Evolutionary conservation across 2,329 filamentous ascomycete species (phyloP), one percentile per base, ranked within the genome.

Genomic region (Tolypocladium tundrense): DNA sequence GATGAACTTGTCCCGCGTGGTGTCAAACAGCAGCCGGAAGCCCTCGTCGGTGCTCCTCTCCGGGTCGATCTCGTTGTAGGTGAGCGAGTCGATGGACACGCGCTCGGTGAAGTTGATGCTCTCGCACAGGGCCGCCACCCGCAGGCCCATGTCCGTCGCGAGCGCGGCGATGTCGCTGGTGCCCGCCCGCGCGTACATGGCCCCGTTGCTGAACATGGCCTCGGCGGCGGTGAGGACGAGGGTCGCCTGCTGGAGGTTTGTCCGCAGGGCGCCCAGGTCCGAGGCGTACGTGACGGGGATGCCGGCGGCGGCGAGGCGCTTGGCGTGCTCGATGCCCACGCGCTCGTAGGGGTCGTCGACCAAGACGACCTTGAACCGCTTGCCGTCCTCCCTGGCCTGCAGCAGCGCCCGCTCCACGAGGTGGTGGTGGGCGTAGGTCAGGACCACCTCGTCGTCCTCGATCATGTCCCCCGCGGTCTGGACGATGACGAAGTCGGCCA

Each of bases 141-240:
- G 88, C 42, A 92, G 83, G 59, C 88, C 86, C 24, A 85, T 79
- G 58, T 88, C 84, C 55, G 87, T 84, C 7, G 92, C 93, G 48
- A 88, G 85, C 77, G 94, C 88, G 21, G 93, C 92, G 11, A 97
- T 82, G 59, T 94, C 84, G 31, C 90, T 90, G 4, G 92, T 96
- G 60, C 94, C 94, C 11, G 91, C 85, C 24, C 91, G 85, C 5
- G 89, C 93, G 72, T 95, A 96, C 65, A 99, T 81, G 40, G 90
- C 84, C 9, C 94, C 94, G 72, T 97, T 97, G 64, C 90, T 92
- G 75, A 96, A 94, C 85, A 99, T 94, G 43, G 91, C 90, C 70
- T 97, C 92, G 5, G 92, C 91, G 14, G 91, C 92, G 1, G 97
- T 90, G 3, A 99, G 79, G 55, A 97, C 83, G 11, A 94, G 86